Evolutionary conservation across 2,329 filamentous ascomycete species (phyloP).

Genomic region (Paraconiothyrium brasiliense): DNA sequence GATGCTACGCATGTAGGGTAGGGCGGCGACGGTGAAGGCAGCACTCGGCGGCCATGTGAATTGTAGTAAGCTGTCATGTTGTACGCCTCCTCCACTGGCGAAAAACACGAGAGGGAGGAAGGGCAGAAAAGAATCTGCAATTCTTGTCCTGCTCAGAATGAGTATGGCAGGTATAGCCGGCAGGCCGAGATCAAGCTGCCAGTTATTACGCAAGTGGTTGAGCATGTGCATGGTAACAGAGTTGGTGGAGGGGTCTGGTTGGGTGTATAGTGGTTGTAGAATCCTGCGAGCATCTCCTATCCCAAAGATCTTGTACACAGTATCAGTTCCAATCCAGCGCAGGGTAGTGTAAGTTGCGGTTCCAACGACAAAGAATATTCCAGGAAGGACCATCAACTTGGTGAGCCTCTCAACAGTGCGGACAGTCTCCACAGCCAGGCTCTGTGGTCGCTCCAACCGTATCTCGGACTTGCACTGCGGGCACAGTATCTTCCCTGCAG

Average conservation of each 20-base stretch:
- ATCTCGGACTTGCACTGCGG: slow-evolving; percentile 91
- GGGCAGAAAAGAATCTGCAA: slow-evolving; percentile 71
- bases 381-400: slow-evolving; percentile 70
- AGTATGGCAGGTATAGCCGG: slow-evolving; percentile 74
- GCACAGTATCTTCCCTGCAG: slow-evolving; percentile 73
- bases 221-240: slow-evolving; percentile 44
- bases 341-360: slow-evolving; percentile 56
- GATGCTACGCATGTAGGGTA: slow-evolving; percentile 71
- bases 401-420: slow-evolving; percentile 67
- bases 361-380: slow-evolving; percentile 65
- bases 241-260: slow-evolving; percentile 42
- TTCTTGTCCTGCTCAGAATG: slow-evolving; percentile 71
- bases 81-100: slow-evolving; percentile 59
- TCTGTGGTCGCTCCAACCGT: slow-evolving; percentile 76
- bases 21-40: slow-evolving; percentile 69
- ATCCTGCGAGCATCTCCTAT: slow-evolving; percentile 67
- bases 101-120: slow-evolving; percentile 71
- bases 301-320: slow-evolving; percentile 73
- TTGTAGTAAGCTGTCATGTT: slow-evolving; percentile 55
- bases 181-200: slow-evolving; percentile 67
- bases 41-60: slow-evolving; percentile 73
- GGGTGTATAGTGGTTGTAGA: slow-evolving; percentile 53
- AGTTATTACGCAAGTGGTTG: slow-evolving; percentile 50
- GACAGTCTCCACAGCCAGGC: slow-evolving; percentile 74
- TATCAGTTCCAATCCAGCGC: slow-evolving; percentile 68